These are phyloP conservation scores for Neurospora sp. DNA, from an alignment of 495 filamentous ascomycete genomes.

Conservation along the genomic window DNA sequence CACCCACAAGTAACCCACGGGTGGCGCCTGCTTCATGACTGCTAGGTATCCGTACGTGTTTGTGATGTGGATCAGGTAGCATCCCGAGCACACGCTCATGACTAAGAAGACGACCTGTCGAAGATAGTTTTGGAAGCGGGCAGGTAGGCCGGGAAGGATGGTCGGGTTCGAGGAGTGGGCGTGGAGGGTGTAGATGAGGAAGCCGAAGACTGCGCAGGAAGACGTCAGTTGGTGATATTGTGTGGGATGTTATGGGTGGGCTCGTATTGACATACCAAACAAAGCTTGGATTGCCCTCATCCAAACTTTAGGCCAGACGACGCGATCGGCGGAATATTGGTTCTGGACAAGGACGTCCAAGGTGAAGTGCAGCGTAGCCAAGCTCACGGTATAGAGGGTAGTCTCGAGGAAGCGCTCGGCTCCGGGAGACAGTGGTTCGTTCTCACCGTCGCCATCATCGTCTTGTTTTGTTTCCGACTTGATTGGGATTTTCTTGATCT, in stretches of 20 bases:
- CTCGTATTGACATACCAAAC: slow-evolving; percentile 30
- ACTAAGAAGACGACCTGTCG: slow-evolving; percentile 54
- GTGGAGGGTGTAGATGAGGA: slow-evolving; percentile 52
- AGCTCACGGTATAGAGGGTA: slow-evolving; percentile 57
- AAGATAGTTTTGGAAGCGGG: slow-evolving; percentile 33
- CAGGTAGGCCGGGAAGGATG: slow-evolving; percentile 29
- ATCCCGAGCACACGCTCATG: slow-evolving; percentile 48
- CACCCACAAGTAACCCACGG: slow-evolving; percentile 85
- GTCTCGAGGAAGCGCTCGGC: slow-evolving; percentile 48
- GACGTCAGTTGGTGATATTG: background rate
- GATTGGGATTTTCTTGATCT: background rate
- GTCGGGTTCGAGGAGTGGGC: slow-evolving; percentile 35
- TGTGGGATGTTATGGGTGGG: background rate
- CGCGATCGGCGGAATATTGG: slow-evolving; percentile 65
- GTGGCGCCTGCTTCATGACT: slow-evolving; percentile 85
- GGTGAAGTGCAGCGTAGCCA: slow-evolving; percentile 77
- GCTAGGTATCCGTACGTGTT: slow-evolving; percentile 73
- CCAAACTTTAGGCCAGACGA: slow-evolving; percentile 48
- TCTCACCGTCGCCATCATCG: slow-evolving; percentile 22
- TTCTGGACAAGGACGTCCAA: slow-evolving; percentile 84
- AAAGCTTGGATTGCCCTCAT: slow-evolving; percentile 40
- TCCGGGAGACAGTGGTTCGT: slow-evolving; percentile 20
- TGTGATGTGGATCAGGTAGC: slow-evolving; percentile 68
- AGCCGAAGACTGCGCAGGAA: slow-evolving; percentile 43
- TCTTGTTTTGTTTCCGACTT: slow-evolving; percentile 15